Base-by-base conservation (phyloP, 2,329 filamentous ascomycete genomes). In the Alternaria viburni region DNA sequence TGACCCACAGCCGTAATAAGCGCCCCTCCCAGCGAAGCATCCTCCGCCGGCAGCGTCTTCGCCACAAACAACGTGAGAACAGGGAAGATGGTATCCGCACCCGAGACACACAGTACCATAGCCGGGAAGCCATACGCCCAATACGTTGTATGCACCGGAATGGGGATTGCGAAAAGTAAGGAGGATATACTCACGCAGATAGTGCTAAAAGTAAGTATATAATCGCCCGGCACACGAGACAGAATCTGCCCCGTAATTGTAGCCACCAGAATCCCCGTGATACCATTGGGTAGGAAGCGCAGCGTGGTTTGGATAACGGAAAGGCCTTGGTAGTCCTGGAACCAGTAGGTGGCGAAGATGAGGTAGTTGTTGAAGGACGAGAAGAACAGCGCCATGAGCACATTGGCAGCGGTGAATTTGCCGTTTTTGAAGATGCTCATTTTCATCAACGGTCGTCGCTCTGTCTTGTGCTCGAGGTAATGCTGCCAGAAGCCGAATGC, bases 271-370 rank as follows among this genome's bases (percentile, higher is more conserved):
- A 87, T 76, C 7, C 90, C 90, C 8, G 82, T 82, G 0, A 89
- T 81, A 10, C 90, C 90, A 0, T 87, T 90, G 0, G 90, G 90
- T 9, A 92, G 82, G 74, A 91, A 92, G 4, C 89, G 87, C 9
- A 92, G 75, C 12, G 89, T 91, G 0, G 90, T 91, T 66, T 91
- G 86, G n/a, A 91, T 81, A 0, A 89, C 82, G 0, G 83, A 84
- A 2, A 88, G 82, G 0, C 84, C 86, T 69, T 90, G 88, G 74
- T 86, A 91, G 66, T 89, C 85, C 76, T 92, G 90, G 77, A 87
- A 92, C 76, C 87, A 91, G 77, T 90, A 92, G 5, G 90, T 92
- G 1, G 88, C 86, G 69, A 86, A 91, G 64, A 92, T 83, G 43
- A 91, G 79, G 68, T 86, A 91, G 75, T 89, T 89, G 79, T 90